Base-by-base conservation (phyloP, 2,329 filamentous ascomycete species). In the Talaromyces rugulosus region DNA sequence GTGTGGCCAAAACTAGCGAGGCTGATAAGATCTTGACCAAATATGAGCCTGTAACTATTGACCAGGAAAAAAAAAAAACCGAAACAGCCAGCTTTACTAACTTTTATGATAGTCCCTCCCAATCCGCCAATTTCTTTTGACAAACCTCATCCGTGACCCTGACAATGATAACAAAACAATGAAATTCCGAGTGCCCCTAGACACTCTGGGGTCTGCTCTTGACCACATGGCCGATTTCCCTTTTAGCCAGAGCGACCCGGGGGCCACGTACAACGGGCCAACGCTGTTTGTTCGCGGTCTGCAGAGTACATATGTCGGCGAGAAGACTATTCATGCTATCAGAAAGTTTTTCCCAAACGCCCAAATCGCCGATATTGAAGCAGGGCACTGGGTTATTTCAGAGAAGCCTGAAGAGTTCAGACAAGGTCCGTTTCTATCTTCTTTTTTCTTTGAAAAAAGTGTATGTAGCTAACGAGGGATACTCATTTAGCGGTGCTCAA, bases 61-160 rank as follows among this genome's bases (percentile, higher is more conserved):
- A 14, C 36, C 23, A 7, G 52, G 50, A 33, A 56, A 34, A 61
- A 51, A 7, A 30, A 30, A 30, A 40, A 16, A 16, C 16, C 16
- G n/a, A n/a, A 14, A 40, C 12, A n/a, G 62, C 65, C 27, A 64
- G 66, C 16, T 56, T 42, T 5, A 53, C 58, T 30, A 18, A 58
- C 42, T 9, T 9, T 66, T 59, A 63, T 68, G 63, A 44, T 58
- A 87, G 81, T 86, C 88, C 14, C 75, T 96, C 4, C 80, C 87
- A 0, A 89, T 99, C 67, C 88, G 95, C 2, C 93, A 97, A 72
- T 99, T 98, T 75, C 84, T 99, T 16, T 85, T 99, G 0, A 91
- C 90, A 11, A 99, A 98, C 72, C 81, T 98, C 44, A 77, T 89
- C 67, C 85, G 87, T 5, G 70, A 76, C 67, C 85, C 87, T 4